Evolutionary conservation across 2,329 filamentous ascomycete genomes (phyloP).

Genomic region (Aureobasidium sp.): DNA sequence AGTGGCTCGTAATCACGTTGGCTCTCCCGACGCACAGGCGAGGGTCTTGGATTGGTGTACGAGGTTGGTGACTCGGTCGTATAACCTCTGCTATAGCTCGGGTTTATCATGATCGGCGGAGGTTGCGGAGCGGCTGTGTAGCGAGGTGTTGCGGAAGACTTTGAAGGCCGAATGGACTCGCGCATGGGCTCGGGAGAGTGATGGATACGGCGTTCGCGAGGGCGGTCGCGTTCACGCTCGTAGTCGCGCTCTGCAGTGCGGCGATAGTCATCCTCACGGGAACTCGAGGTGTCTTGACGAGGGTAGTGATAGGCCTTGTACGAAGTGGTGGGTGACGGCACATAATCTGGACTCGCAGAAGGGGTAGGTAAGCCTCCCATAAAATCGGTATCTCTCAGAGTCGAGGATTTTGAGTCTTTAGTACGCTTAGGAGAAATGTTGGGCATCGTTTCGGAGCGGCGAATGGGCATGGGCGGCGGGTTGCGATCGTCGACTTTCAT

Average conservation of each 20-base stretch:
- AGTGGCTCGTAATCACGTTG: background rate
- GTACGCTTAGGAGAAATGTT: slow-evolving; percentile 8
- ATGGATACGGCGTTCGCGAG: slow-evolving; percentile 10
- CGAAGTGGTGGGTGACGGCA: slow-evolving; percentile 11
- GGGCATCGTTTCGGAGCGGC: slow-evolving; percentile 40
- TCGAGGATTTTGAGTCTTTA: slow-evolving; percentile 19
- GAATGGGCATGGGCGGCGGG: slow-evolving; percentile 29
- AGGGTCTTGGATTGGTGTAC: background rate
- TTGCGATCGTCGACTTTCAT: slow-evolving; percentile 23
- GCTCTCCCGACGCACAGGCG: background rate
- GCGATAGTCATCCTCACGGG: slow-evolving; percentile 25
- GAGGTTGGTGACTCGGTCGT: slow-evolving; percentile 10
- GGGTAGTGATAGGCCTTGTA: slow-evolving; percentile 22
- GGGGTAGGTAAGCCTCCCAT: slow-evolving; percentile 24
- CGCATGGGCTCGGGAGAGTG: slow-evolving; percentile 6
- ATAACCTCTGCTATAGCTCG: background rate
- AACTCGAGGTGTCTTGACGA: slow-evolving; percentile 21
- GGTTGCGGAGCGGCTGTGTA: slow-evolving; percentile 7
- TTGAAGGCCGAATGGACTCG: background rate
- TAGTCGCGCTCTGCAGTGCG: slow-evolving; percentile 7
- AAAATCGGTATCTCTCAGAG: slow-evolving; percentile 23
- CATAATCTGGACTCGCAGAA: slow-evolving; percentile 23
- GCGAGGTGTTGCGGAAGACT: background rate
- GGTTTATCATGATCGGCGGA: background rate
- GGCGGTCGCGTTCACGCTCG: slow-evolving; percentile 7